phyloP scores from a whole-genome alignment of 2,329 filamentous ascomycete species.

The Apiospora hydei region DNA sequence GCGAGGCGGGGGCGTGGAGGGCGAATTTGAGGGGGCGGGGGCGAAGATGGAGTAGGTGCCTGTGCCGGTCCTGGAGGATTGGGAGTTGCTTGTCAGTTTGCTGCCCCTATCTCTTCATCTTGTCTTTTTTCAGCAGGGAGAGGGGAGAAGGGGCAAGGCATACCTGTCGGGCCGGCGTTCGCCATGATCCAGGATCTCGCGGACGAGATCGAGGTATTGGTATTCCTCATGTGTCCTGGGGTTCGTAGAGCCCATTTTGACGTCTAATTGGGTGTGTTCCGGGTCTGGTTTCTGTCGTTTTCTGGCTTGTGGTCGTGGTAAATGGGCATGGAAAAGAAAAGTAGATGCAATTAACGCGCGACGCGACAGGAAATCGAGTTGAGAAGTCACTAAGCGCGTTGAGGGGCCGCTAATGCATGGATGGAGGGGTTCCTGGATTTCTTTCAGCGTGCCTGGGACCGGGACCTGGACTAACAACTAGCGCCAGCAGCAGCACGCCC shows the following conservation, averaged over 20 bases:
- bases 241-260: conserved; percentile 7
- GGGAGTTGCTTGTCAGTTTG: neutral
- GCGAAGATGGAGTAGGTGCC: conserved; percentile 92
- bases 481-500: no score
- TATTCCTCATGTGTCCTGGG: conserved; percentile 70
- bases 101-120: conserved; percentile 20
- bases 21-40: conserved; percentile 86
- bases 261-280: neutral
- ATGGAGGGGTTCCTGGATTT: neutral
- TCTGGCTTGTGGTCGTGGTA: neutral
- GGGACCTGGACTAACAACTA: no score
- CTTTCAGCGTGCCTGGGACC: neutral
- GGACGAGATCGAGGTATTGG: conserved; percentile 91
- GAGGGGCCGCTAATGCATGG: conserved; percentile 16
- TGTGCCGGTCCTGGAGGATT: conserved; percentile 76
- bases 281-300: neutral
- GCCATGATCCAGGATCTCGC: conserved; percentile 80
- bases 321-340: neutral
- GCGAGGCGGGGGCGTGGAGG: conserved; percentile 69
- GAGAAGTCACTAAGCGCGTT: neutral
- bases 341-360: neutral
- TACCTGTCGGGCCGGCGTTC: conserved; percentile 90
- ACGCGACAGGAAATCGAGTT: neutral
- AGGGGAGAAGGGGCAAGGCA: conserved; percentile 22
- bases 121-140: conserved; percentile 22